These are phyloP conservation scores for Selenicereus undatus DNA, from an alignment of 148 eudicot species.

Conservation along the genomic window DNA sequence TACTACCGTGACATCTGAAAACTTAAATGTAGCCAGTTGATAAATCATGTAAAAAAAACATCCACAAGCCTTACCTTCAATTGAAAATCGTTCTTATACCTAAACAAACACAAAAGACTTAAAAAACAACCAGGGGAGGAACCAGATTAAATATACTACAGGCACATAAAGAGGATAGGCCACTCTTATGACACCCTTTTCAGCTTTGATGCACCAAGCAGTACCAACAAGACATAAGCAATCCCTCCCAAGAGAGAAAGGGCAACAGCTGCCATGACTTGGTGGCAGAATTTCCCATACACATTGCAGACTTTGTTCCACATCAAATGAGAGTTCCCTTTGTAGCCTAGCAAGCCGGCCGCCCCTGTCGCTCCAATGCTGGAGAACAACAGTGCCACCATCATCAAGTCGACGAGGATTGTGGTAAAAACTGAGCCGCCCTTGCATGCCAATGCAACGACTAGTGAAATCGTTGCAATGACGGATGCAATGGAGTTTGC, in stretches of 20 bases:
- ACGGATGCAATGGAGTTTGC: conserved; percentile 48
- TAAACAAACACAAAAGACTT: neutral
- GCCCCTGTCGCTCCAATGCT: conserved; percentile 49
- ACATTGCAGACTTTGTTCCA: conserved; percentile 63
- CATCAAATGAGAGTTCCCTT: conserved; percentile 62
- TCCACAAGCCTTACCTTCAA: neutral
- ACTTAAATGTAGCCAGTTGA: too few relatives aligned
- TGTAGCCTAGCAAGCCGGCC: conserved; percentile 46
- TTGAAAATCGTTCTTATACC: neutral
- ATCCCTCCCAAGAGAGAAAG: conserved; percentile 3
- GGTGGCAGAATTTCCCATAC: conserved; percentile 5
- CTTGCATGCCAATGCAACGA: conserved; percentile 26
- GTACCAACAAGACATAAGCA: neutral
- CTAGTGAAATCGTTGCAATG: conserved; percentile 34
- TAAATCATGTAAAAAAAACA: too few relatives aligned
- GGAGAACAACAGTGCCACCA: conserved; percentile 57
- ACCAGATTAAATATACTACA: neutral
- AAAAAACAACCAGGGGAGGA: neutral
- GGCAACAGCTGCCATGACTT: neutral
- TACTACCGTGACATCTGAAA: too few relatives aligned
- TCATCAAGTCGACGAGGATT: conserved; percentile 41
- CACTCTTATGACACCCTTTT: neutral
- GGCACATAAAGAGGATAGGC: neutral
- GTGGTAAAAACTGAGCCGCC: conserved; percentile 17
- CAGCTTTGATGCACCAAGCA: neutral